Conservation (phyloP, 139 green algal genomes). For the Picochlorum costavermella region DNA sequence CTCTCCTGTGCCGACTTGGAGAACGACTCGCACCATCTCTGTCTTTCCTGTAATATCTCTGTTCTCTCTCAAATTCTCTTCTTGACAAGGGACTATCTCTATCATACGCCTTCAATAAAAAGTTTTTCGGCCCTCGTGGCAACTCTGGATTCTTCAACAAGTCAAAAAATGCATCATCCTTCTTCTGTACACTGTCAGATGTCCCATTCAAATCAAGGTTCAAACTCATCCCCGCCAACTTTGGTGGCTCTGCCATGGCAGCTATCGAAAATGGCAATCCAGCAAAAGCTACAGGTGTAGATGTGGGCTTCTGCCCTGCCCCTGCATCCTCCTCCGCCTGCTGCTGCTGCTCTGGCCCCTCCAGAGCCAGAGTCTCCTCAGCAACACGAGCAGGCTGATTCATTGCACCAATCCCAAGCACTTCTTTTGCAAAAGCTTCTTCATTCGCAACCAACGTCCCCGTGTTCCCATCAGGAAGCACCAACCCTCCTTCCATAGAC, state of each 20-base stretch:
- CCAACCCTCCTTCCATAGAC: slow-evolving; percentile 44
- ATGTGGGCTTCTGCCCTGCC: not conserved
- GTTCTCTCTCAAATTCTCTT: slow-evolving; percentile 26
- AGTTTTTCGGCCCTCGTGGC: slow-evolving; percentile 13
- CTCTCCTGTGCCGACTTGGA: too few relatives aligned
- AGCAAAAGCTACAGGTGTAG: not conserved
- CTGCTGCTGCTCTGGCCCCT: not conserved
- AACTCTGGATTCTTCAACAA: slow-evolving; percentile 12
- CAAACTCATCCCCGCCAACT: not conserved
- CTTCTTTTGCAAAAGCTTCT: slow-evolving; percentile 38
- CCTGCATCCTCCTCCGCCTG: not conserved
- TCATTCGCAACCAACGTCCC: slow-evolving; percentile 44
- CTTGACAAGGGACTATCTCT: slow-evolving; percentile 10
- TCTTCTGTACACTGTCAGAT: not conserved
- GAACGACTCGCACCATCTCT: too few relatives aligned
- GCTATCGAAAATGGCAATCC: not conserved
- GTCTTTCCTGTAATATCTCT: slow-evolving; percentile 15
- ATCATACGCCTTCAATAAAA: slow-evolving; percentile 23
- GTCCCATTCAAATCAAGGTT: not conserved
- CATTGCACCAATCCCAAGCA: slow-evolving; percentile 25
- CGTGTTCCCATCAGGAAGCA: slow-evolving; percentile 45
- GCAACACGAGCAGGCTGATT: not conserved
- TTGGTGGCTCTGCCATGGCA: not conserved
- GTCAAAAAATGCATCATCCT: slow-evolving; percentile 22
- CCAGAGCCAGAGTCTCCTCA: slow-evolving; percentile 3